Percentiles rank a stretch among this genome's conserved stretches.
Conservation (phyloP, 2,329 filamentous ascomycete genomes). For the Aspergillus fijiensis region DNA sequence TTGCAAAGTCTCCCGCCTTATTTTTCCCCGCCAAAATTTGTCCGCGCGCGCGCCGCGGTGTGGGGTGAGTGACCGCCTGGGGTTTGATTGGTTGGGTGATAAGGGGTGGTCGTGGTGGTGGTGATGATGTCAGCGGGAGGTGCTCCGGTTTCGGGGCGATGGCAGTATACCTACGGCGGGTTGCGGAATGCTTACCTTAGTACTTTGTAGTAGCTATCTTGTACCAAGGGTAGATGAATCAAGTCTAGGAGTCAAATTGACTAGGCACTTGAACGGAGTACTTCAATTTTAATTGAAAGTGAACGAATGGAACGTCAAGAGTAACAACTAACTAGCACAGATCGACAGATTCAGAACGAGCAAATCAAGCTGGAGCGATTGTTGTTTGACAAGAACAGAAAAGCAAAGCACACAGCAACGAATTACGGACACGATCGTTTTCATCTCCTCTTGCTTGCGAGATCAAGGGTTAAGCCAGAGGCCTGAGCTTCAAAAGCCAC, state of each 20-base stretch:
- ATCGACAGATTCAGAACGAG: not conserved
- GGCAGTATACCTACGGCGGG: too few relatives aligned
- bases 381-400: not conserved
- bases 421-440: not conserved
- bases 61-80: slow-evolving; percentile 14
- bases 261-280: too few relatives aligned
- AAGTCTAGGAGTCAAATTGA: too few relatives aligned
- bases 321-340: not conserved
- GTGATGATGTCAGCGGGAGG: slow-evolving; percentile 15
- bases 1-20: not conserved
- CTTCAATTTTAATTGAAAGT: not conserved
- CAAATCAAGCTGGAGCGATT: not conserved
- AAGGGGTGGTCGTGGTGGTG: not conserved
- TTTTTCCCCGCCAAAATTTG: slow-evolving; percentile 30
- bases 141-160: not conserved
- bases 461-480: not conserved
- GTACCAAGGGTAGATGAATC: too few relatives aligned
- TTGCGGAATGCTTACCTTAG: too few relatives aligned
- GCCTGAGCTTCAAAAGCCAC: not conserved
- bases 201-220: too few relatives aligned
- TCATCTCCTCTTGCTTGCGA: not conserved
- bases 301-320: not conserved
- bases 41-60: not conserved
- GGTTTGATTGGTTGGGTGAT: slow-evolving; percentile 13
- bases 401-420: not conserved